A percentile compares a stretch with the other conserved stretches of the same genome.
Evolutionary conservation across 106 monocot species (phyloP).

Genomic region (Chionographis japonica): DNA sequence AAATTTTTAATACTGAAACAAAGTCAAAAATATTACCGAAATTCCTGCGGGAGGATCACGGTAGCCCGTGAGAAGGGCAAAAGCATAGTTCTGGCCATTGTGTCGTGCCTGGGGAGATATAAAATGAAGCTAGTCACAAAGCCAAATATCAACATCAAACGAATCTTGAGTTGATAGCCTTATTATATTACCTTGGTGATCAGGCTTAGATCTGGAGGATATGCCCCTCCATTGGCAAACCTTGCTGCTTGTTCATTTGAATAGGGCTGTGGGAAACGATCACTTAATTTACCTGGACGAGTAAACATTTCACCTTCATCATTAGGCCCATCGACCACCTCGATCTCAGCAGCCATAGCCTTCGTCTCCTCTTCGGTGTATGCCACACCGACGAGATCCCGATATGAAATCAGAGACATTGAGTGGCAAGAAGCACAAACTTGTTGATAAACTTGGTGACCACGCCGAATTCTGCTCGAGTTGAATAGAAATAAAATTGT

Average conservation of each 20-base stretch:
- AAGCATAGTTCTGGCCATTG: slow-evolving; percentile 39
- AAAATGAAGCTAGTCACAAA: not conserved
- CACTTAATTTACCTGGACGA: slow-evolving; percentile 22
- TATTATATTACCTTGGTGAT: slow-evolving; percentile 14
- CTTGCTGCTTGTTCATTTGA: slow-evolving; percentile 25
- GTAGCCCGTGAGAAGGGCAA: slow-evolving; percentile 49
- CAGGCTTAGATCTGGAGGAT: slow-evolving; percentile 23
- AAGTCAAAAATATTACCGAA: slow-evolving; percentile 15
- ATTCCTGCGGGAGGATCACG: slow-evolving; percentile 53
- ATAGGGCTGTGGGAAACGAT: slow-evolving; percentile 26
- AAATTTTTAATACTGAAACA: not conserved
- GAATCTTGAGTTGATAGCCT: not conserved
- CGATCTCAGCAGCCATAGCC: slow-evolving; percentile 38
- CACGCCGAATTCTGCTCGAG: slow-evolving; percentile 27
- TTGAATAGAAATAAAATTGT: not conserved
- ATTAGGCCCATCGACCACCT: slow-evolving; percentile 23
- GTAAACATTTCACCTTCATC: slow-evolving; percentile 29
- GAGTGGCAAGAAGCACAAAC: slow-evolving; percentile 20
- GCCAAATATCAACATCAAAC: no score
- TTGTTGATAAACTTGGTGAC: slow-evolving; percentile 32
- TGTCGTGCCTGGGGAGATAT: slow-evolving; percentile 35
- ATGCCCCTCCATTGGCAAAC: slow-evolving; percentile 29
- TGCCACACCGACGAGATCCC: slow-evolving; percentile 42
- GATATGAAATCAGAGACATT: slow-evolving; percentile 27
- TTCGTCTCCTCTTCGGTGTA: slow-evolving; percentile 45